Evolutionary conservation across 768 basidiomycete genomes (phyloP), one percentile per base, ranked within the genome.

Genomic region (Pleurotus salmoneostramineus): DNA sequence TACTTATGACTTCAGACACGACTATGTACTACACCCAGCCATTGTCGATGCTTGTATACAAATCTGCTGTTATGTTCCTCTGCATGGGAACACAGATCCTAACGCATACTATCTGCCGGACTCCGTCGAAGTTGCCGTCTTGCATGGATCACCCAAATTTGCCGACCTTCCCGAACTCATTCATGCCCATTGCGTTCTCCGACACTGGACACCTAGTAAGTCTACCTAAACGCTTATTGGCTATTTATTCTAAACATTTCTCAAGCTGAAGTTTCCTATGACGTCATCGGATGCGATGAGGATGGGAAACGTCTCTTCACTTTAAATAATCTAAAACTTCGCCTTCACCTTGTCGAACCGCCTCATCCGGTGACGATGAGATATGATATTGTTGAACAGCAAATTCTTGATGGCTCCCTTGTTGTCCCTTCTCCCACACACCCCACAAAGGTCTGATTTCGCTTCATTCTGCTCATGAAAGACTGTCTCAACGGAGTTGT

Each of bases 21-120:
- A 66, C n/a, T 73, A 74, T 55, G 31, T 65, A 48, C 58, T 74
- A 11, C 70, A 74, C 55, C 74, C 74, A 2, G 72, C 72, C 2
- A 68, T 75, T 15, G 59, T 78, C 5, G 76, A 77, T 56, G 67
- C 71, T 1, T 70, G 70, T 40, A 46, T 77, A 3, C 74, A 76
- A 33, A 62, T 68, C 43, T 8, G 10, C 37, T 40, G 37, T 3
- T n/a, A 40, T 40, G 10, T 8, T 40, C 10, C 8, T 40, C n/a
- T 40, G 8, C 37, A 40, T n/a, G 37, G 37, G n/a, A 40, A 40
- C n/a, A 10, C 37, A 8, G 37, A 40, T 40, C 37, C 37, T 10
- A 40, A 40, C n/a, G n/a, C 3, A 8, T 40, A 40, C n/a, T 40
- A 40, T 40, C n/a, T 40, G 37, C 37, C 37, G 1, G 37, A 40